These are phyloP conservation scores for Sabuloglossum arenarium DNA, from an alignment of 495 filamentous ascomycete species.

Conservation along the genomic window DNA sequence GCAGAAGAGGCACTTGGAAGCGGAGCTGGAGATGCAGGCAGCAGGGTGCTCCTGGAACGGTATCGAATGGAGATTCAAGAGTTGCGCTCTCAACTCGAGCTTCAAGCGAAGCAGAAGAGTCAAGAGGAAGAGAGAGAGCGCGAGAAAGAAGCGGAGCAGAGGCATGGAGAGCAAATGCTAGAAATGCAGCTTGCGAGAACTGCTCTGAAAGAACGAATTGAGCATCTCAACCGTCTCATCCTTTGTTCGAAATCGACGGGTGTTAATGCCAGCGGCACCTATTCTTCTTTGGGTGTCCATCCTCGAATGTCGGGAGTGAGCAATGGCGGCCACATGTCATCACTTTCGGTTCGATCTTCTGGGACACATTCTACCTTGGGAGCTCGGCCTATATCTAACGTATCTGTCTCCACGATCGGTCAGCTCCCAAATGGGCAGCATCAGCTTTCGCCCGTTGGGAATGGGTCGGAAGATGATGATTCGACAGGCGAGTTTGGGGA, in stretches of 20 bases:
- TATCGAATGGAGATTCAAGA: conserved; percentile 89
- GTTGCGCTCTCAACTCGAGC: conserved; percentile 61
- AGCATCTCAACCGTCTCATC: conserved; percentile 90
- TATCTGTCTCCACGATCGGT: not conserved
- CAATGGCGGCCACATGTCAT: conserved; percentile 21
- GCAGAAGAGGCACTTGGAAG: conserved; percentile 70
- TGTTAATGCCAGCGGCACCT: conserved; percentile 50
- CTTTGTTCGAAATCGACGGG: conserved; percentile 87
- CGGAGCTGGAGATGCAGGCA: conserved; percentile 54
- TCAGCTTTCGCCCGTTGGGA: not conserved
- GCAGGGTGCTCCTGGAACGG: conserved; percentile 71
- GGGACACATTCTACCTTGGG: conserved; percentile 44
- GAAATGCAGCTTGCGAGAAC: conserved; percentile 96
- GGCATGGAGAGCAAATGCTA: conserved; percentile 91
- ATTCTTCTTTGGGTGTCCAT: conserved; percentile 47
- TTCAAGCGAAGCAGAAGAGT: conserved; percentile 44
- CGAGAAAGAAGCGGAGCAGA: conserved; percentile 60
- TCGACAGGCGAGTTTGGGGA: conserved; percentile 62
- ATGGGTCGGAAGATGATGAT: conserved; percentile 43
- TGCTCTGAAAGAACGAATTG: conserved; percentile 88
- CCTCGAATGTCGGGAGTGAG: conserved; percentile 36
- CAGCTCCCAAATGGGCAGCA: not conserved
- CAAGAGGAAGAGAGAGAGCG: conserved; percentile 41
- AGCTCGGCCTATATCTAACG: conserved; percentile 6
- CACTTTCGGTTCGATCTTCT: conserved; percentile 46